Evolutionary conservation across 75 land plant species (phyloP).

Genomic region (Chamaecyparis obtusa): DNA sequence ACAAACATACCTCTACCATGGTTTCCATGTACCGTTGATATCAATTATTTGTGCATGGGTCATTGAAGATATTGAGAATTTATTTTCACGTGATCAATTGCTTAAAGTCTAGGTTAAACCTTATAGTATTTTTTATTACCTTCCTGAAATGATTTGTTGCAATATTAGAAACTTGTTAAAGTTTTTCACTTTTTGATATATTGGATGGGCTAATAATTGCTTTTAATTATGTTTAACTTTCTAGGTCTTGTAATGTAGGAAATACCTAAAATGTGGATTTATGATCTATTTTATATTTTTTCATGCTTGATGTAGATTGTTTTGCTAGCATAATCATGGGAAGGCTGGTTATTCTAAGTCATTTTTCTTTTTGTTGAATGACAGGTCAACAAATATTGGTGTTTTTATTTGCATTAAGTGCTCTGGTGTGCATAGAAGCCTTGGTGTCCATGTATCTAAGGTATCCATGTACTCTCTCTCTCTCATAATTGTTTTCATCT

Average conservation of each 20-base stretch:
- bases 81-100: background rate
- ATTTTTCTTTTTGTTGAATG: background rate
- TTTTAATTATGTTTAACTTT: background rate
- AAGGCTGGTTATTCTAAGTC: background rate
- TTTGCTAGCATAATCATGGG: background rate
- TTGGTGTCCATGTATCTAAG: conserved; percentile 95
- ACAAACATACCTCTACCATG: too few species aligned
- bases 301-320: background rate
- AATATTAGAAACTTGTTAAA: background rate
- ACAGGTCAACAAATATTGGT: conserved; percentile 68
- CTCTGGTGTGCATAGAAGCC: conserved; percentile 96
- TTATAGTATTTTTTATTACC: too few species aligned
- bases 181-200: background rate
- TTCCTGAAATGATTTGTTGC: background rate
- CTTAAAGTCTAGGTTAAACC: background rate
- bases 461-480: conserved; percentile 27
- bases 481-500: background rate
- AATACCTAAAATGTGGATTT: background rate
- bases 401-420: conserved; percentile 96
- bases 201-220: background rate
- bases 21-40: too few species aligned
- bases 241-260: background rate
- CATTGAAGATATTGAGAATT: too few species aligned
- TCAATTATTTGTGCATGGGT: too few species aligned
- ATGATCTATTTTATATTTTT: background rate